Base-by-base conservation (phyloP, 148 eudicot species). In the Spergularia bocconei region DNA sequence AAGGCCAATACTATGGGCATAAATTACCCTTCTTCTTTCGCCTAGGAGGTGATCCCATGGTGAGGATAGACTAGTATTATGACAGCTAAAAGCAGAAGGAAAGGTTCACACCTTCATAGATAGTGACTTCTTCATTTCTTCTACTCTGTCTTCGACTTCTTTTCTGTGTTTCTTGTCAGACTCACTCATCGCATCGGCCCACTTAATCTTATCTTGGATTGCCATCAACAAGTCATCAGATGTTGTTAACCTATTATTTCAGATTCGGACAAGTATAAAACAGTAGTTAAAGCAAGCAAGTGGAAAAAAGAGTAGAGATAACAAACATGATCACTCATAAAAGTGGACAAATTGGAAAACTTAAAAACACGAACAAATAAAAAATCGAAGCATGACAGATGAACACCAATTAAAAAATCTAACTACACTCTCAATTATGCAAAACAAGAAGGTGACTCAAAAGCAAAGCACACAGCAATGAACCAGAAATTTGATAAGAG, bases 121-220 rank as follows among this genome's bases (percentile, higher is more conserved):
- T 58, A 90, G 77, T 12, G 93, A 81, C 84, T 91, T 94, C 87
- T 88, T 94, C 57, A 84, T 86, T 75, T 94, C 97, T 51, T 94
- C 98, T 71, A 83, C 85, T 80, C 69, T 88, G 21, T 90, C 98
- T 69, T 88, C 97, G 61, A 88, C 86, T 75, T 94, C 98, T 78
- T 87, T 94, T 70, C 70, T 86, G 83, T 94, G 97, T 80, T 88
- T 91, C 85, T 82, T 87, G 85, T 94, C 93, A 83, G 85, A 71
- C 81, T 90, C 95, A 74, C 90, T 86, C 98, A 91, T 91, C 74
- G 81, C 78, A 85, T 91, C 97, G 56, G 97, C 98, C 98, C 97
- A 94, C 73, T 87, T 94, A 71, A 94, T 94, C 91, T 94, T 94
- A 79, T 94, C 98, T 86, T 94, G 96, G 60, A 94, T 94, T 61